Evolutionary conservation across 1,139 yeast species (phyloP).

Genomic region (Debaryomyces fabryi): DNA sequence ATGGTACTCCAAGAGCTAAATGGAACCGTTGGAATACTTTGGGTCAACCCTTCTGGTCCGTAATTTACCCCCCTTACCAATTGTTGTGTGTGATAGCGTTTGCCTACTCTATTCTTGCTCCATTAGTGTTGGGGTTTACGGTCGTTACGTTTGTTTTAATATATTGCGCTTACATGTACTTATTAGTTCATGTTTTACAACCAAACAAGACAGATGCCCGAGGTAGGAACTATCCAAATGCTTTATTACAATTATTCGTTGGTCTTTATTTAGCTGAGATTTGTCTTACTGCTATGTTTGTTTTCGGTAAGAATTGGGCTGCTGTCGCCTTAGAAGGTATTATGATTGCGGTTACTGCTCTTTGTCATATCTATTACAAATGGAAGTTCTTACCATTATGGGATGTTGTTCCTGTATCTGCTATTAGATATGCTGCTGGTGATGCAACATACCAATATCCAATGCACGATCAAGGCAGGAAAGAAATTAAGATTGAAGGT

Average conservation of each 20-base stretch:
- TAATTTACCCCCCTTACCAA: slow-evolving; percentile 43
- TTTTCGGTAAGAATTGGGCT: slow-evolving; percentile 74
- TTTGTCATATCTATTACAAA: slow-evolving; percentile 59
- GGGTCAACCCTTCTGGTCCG: slow-evolving; percentile 46
- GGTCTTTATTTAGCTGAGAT: slow-evolving; percentile 69
- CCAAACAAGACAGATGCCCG: slow-evolving; percentile 57
- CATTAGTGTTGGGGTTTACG: slow-evolving; percentile 51
- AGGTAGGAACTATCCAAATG: slow-evolving; percentile 69
- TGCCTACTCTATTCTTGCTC: slow-evolving; percentile 46
- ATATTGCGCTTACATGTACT: slow-evolving; percentile 64
- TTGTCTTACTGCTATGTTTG: slow-evolving; percentile 67
- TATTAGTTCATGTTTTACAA: slow-evolving; percentile 56
- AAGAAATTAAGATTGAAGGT: slow-evolving; percentile 60
- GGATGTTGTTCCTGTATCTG: slow-evolving; percentile 75
- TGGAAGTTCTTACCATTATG: slow-evolving; percentile 60
- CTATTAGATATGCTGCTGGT: slow-evolving; percentile 62
- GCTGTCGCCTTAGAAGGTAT: slow-evolving; percentile 66
- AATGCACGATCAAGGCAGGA: slow-evolving; percentile 61
- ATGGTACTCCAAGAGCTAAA: slow-evolving; percentile 50
- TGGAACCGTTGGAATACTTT: slow-evolving; percentile 48
- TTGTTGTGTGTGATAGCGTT: slow-evolving; percentile 43
- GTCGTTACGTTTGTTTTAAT: slow-evolving; percentile 46
- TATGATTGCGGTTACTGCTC: slow-evolving; percentile 52
- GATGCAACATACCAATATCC: slow-evolving; percentile 53
- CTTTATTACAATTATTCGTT: slow-evolving; percentile 64